Percentiles rank a stretch among this genome's conserved stretches.
phyloP scores from a whole-genome alignment of 2,329 filamentous ascomycete species.

The Rhytidhysteron rufulum region DNA sequence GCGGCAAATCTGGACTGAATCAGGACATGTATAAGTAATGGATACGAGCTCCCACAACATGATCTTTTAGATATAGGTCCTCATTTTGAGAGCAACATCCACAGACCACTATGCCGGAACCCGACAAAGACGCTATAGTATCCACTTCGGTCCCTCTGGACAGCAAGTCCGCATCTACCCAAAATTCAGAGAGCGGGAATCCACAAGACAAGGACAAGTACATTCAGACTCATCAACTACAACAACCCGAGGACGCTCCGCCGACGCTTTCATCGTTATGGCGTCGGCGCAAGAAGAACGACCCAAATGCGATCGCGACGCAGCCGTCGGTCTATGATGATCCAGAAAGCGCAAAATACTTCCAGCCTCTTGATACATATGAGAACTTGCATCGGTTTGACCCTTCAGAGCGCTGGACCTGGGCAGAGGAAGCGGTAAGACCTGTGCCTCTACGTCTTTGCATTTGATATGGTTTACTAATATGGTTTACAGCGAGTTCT shows the following conservation, averaged over 20 bases:
- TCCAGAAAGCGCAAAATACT: slow-evolving; percentile 11
- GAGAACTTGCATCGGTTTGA: slow-evolving; percentile 47
- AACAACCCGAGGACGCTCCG: slow-evolving; percentile 6
- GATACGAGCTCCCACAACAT: no score
- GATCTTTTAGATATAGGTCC: no score
- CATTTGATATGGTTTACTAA: not conserved
- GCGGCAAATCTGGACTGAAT: no score
- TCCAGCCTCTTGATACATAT: slow-evolving; percentile 39
- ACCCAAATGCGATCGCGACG: slow-evolving; percentile 12
- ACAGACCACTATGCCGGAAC: not conserved
- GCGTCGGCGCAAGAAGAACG: slow-evolving; percentile 8
- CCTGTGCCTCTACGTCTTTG: slow-evolving; percentile 32
- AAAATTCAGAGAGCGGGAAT: slow-evolving; percentile 4
- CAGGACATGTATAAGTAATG: no score
- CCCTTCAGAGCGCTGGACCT: slow-evolving; percentile 44
- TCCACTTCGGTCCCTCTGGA: not conserved
- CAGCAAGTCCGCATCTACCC: not conserved
- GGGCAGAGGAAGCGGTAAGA: slow-evolving; percentile 45
- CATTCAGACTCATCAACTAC: slow-evolving; percentile 3
- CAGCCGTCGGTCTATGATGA: slow-evolving; percentile 13
- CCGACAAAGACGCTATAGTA: not conserved
- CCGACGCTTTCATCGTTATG: slow-evolving; percentile 10
- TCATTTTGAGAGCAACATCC: not conserved
- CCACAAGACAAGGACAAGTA: slow-evolving; percentile 1
- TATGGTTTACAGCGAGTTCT: slow-evolving; percentile 20